Percentiles rank a stretch among this genome's conserved stretches.
Conservation (phyloP, 192 early-diverging fungal genomes). For the Pilaira anomala region DNA sequence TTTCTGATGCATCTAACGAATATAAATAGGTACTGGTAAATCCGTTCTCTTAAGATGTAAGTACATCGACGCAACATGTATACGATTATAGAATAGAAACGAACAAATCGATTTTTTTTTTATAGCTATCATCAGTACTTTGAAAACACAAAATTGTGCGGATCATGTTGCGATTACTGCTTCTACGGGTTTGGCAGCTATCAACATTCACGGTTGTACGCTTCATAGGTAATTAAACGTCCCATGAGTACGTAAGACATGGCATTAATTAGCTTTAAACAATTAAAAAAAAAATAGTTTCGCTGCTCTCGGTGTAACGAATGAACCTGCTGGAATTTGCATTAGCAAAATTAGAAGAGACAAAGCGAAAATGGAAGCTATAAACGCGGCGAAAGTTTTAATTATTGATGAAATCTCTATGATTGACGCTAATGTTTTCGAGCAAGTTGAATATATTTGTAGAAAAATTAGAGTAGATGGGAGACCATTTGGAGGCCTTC, state of each 20-base stretch:
- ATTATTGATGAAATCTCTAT: conserved; percentile 83
- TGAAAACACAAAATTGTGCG: conserved; percentile 20
- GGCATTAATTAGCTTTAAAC: not conserved
- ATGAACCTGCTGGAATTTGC: conserved; percentile 24
- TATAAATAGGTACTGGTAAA: conserved; percentile 46
- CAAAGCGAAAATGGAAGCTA: conserved; percentile 37
- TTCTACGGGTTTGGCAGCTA: conserved; percentile 75
- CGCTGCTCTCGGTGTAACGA: conserved; percentile 57
- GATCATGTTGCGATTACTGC: conserved; percentile 57
- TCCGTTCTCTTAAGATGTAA: conserved; percentile 41
- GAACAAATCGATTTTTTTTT: too few relatives aligned
- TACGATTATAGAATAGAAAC: not conserved
- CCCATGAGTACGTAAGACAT: not conserved
- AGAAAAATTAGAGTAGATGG: conserved; percentile 39
- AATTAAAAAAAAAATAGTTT: conserved; percentile 38
- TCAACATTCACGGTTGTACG: conserved; percentile 68
- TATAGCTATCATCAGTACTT: conserved; percentile 37
- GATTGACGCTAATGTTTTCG: conserved; percentile 67
- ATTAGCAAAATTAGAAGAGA: conserved; percentile 21
- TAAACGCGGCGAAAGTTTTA: conserved; percentile 55
- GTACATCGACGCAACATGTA: not conserved
- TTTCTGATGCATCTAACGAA: not conserved
- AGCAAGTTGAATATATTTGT: conserved; percentile 66
- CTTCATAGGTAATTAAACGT: conserved; percentile 44
- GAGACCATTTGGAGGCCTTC: conserved; percentile 72